phyloP scores from a whole-genome alignment of 2,329 filamentous ascomycete species.

The Fusarium mundagurra region DNA sequence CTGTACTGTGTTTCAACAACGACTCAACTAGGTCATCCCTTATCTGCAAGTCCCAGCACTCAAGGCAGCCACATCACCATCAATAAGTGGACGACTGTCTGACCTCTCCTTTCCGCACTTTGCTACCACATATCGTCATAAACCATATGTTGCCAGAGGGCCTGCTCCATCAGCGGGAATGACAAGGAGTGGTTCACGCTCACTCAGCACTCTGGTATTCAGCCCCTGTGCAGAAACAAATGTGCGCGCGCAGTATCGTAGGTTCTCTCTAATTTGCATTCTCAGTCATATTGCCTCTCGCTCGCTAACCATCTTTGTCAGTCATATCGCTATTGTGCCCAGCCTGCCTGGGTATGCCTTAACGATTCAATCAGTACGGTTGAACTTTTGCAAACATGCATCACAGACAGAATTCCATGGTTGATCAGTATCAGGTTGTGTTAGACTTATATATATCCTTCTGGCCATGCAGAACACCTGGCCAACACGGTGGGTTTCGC shows the following conservation, averaged over 20 bases:
- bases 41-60: constrained; percentile 2
- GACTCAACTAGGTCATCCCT: not conserved
- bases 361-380: not conserved
- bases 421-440: constrained; percentile 39
- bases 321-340: not conserved
- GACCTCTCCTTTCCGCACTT: constrained; percentile 7
- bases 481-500: constrained; percentile 27
- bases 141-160: constrained; percentile 18
- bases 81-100: constrained; percentile 5
- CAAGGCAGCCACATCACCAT: constrained; percentile 13
- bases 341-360: not conserved
- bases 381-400: not conserved
- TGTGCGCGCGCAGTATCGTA: constrained; percentile 9
- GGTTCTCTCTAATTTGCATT: not conserved
- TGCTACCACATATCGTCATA: constrained; percentile 10
- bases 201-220: constrained; percentile 15
- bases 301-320: not conserved
- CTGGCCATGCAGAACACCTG: constrained; percentile 30
- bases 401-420: constrained; percentile 16
- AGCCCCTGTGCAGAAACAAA: constrained; percentile 4
- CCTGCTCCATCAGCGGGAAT: constrained; percentile 18
- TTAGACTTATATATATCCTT: constrained; percentile 40
- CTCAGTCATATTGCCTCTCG: constrained; percentile 4
- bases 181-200: constrained; percentile 18
- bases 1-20: constrained; percentile 9